A percentile compares a stretch with the other conserved stretches of the same genome.
phyloP scores from a whole-genome alignment of 2,329 filamentous ascomycete species.

The Botrytis aclada region DNA sequence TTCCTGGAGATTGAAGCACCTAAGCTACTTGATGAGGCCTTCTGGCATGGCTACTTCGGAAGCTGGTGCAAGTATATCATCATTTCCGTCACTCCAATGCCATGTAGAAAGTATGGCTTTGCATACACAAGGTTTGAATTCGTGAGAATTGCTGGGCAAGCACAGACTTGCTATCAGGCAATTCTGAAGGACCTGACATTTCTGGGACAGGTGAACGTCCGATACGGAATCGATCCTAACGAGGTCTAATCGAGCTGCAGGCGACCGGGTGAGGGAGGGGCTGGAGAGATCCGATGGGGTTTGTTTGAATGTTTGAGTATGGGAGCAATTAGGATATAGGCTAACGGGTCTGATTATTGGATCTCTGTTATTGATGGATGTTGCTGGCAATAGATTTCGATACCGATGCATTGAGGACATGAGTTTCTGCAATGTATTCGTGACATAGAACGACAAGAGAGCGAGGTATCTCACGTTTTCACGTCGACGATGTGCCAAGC shows the following conservation, averaged over 20 bases:
- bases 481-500: neutral
- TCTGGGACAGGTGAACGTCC: neutral
- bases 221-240: neutral
- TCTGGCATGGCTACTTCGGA: slow-evolving; percentile 4
- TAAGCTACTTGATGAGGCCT: neutral
- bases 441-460: neutral
- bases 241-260: neutral
- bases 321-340: neutral
- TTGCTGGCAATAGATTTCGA: neutral
- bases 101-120: neutral
- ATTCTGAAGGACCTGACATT: slow-evolving; percentile 1
- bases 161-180: slow-evolving; percentile 7
- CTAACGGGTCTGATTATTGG: neutral
- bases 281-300: neutral
- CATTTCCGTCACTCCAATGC: neutral
- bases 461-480: neutral
- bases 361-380: neutral
- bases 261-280: neutral
- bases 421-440: neutral
- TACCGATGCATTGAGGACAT: neutral
- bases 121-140: neutral
- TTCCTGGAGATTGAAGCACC: slow-evolving; percentile 14
- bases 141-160: neutral
- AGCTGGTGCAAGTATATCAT: slow-evolving; percentile 9
- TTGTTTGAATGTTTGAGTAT: rapidly evolving